A percentile compares a stretch with the other conserved stretches of the same genome.
Conservation (phyloP, 148 eudicot species). For the Nyssa sinensis region DNA sequence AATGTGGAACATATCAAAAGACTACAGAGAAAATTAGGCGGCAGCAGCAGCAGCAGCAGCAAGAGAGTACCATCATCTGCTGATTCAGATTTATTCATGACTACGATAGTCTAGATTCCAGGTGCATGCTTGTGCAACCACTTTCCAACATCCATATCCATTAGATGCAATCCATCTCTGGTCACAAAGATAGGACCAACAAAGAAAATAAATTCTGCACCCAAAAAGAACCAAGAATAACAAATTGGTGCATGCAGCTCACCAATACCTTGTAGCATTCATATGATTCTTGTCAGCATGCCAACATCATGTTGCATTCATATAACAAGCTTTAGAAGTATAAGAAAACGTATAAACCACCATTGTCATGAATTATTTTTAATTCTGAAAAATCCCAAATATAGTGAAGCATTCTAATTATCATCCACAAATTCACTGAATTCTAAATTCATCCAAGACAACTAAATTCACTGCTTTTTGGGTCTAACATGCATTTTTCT, state of each 20-base stretch:
- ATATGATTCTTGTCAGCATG: too few relatives aligned
- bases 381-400: neutral
- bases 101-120: conserved; percentile 66
- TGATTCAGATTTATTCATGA: conserved; percentile 94
- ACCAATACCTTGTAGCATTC: too few relatives aligned
- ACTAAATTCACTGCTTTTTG: conserved; percentile 2
- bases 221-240: conserved; percentile 1
- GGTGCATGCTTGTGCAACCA: conserved; percentile 89
- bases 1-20: too few relatives aligned
- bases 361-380: neutral
- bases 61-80: conserved; percentile 72
- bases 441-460: neutral
- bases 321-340: neutral
- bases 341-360: neutral
- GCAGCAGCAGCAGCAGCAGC: conserved; percentile 83
- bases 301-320: conserved; percentile 7
- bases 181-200: conserved; percentile 1
- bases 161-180: conserved; percentile 94
- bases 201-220: conserved; percentile 12
- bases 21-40: too few relatives aligned
- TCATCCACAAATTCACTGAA: neutral
- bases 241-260: neutral
- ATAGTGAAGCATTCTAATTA: neutral
- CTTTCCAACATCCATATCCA: conserved; percentile 98
- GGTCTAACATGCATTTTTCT: neutral